Base-by-base conservation (phyloP, 257 asterid species). In the Gentiana straminea region DNA sequence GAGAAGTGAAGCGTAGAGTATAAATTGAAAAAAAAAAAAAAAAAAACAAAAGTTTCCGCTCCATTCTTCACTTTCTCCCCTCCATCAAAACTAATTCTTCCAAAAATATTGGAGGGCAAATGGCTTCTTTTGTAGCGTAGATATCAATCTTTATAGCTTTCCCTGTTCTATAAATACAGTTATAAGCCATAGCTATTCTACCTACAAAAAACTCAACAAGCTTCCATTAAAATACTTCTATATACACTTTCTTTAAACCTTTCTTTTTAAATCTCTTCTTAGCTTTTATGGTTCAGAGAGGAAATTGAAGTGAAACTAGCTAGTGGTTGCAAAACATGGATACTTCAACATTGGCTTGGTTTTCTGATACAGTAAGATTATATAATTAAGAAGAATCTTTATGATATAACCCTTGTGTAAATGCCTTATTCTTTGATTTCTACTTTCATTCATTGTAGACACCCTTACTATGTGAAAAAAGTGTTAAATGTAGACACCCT, bases 61-160 rank as follows among this genome's bases (percentile, higher is more conserved):
- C 62, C 52, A 32, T 46, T 58, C 52, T 58, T 58, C 51, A n/a
- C 62, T 38, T 58, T 44, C 52, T 4, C 33, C 62, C 13, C 62
- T 33, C 62, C 52, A 1, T 24, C 13, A 8, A 32, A 33, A 38
- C 41, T 1, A 33, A 51, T 37, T 58, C 24, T 33, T 24, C 6
- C 8, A 10, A 9, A 4, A 3, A 44, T 2, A 44, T 44, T 34
- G 53, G 62, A 58, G 62, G 11, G 62, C 39, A 11, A 51, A 8
- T 12, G 52, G 53, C 52, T 33, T 3, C 33, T 58, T 58, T 58
- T 33, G 62, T 4, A 45, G 62, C 44, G 62, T 3, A 3, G 39
- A 2, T 58, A 58, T 58, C 53, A 58, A 58, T 10, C 43, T 15
- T 51, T 37, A 10, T 7, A 32, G 2, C 4, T 10, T 33, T 11